phyloP scores from a whole-genome alignment of 192 early-diverging fungal species.

The Coemansia sp. region DNA sequence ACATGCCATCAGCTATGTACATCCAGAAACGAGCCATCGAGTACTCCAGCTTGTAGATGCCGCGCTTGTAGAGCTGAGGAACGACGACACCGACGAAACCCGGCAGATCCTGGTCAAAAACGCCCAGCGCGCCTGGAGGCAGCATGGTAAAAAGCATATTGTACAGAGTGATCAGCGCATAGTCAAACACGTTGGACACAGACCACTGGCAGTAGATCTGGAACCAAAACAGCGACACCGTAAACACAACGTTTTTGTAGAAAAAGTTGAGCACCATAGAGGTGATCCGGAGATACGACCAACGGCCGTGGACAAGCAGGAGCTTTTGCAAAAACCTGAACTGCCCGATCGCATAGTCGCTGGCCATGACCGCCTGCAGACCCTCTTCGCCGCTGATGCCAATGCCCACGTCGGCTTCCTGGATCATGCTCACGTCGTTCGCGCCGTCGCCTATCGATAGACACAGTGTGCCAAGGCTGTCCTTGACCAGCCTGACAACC shows the following conservation, averaged over 20 bases:
- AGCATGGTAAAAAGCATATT: conserved; percentile 87
- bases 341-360: conserved; percentile 91
- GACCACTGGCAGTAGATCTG: conserved; percentile 89
- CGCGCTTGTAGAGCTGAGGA: conserved; percentile 80
- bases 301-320: conserved; percentile 90
- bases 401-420: conserved; percentile 93
- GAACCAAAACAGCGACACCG: conserved; percentile 85
- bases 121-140: conserved; percentile 72
- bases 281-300: conserved; percentile 85
- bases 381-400: conserved; percentile 96
- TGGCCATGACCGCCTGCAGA: conserved; percentile 88
- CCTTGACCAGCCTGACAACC: conserved; percentile 88
- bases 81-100: conserved; percentile 65
- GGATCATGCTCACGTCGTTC: conserved; percentile 98
- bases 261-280: conserved; percentile 91
- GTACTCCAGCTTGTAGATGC: conserved; percentile 73
- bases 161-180: conserved; percentile 86
- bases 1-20: conserved; percentile 68
- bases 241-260: conserved; percentile 94
- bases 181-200: conserved; percentile 78
- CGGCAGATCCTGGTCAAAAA: conserved; percentile 84
- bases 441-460: conserved; percentile 96
- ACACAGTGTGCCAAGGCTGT: conserved; percentile 80
- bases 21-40: conserved; percentile 76
- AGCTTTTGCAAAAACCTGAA: conserved; percentile 84